These are phyloP conservation scores for Agrocybe praecox DNA, from an alignment of 768 basidiomycete genomes.

Conservation along the genomic window DNA sequence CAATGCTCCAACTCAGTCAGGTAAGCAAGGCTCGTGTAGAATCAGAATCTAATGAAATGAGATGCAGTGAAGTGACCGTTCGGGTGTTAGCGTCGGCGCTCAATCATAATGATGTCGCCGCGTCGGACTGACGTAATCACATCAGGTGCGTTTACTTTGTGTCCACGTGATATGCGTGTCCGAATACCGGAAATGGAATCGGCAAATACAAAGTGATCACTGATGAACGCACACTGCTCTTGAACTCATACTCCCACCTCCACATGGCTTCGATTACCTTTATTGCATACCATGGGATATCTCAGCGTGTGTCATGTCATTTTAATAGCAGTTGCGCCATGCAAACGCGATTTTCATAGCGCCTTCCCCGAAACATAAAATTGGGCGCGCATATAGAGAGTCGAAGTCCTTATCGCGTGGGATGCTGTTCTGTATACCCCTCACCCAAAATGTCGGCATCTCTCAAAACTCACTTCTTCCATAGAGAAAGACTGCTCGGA, in stretches of 20 bases:
- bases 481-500: too few species aligned
- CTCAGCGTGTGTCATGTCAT: not conserved
- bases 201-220: too few species aligned
- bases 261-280: not conserved
- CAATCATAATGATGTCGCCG: not conserved
- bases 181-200: not conserved
- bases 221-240: not conserved
- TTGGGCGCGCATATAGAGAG: not conserved
- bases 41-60: too few species aligned
- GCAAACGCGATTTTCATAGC: not conserved
- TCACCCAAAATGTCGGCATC: too few species aligned
- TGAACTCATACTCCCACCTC: not conserved
- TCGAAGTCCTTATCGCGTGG: not conserved
- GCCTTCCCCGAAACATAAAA: not conserved
- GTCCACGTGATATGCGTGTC: not conserved
- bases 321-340: not conserved
- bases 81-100: not conserved
- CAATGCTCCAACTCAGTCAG: too few species aligned
- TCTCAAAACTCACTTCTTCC: too few species aligned
- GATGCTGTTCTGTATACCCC: not conserved
- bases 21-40: too few species aligned
- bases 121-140: not conserved
- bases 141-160: not conserved
- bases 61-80: too few species aligned
- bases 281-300: not conserved